Base-by-base conservation (phyloP, 2,329 filamentous ascomycete species). In the Cryphonectria parasitica region DNA sequence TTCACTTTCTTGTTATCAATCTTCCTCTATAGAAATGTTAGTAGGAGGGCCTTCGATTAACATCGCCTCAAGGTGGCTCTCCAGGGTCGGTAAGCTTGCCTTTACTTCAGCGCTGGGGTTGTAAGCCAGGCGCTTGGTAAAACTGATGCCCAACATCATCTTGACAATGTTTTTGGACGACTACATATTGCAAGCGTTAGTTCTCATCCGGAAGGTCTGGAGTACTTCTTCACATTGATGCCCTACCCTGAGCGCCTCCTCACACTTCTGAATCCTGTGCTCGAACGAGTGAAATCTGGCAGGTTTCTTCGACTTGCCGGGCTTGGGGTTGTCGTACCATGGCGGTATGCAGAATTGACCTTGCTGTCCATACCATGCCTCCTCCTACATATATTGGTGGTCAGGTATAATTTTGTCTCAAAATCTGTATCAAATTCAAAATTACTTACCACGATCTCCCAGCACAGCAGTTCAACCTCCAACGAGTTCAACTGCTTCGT, bases 1-100 rank as follows among this genome's bases (percentile, higher is more conserved):
- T 61, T 61, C 7, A 61, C 58, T 10, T 61, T 39, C 34, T 61
- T 61, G 58, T 61, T 61, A 2, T 61, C 58, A 39, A 61, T 61
- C 58, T 61, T 61, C 34, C 58, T 61, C 58, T 61, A 3, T 15
- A 3, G 39, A 1, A 19, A 15, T 10, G 28, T 58, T 3, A 58
- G 25, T 2, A 31, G 1, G 28, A 56, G 25, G 5, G 1, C 2
- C 28, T 13, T 7, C 25, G 8, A 7, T 31, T 56, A 0, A 1
- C 31, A 1, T 17, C 1, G 25, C 54, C 13, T 2, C 13, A 28
- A 19, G 28, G 15, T 34, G 28, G 6, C 0, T 34, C 15, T 34
- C 36, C 25, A 15, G 13, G 5, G 25, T 11, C 11, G 22, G 34
- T 11, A 39, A 13, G 11, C 58, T 22, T n/a, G 11, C 58, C 58